Evolutionary conservation across 805 yeast genomes (phyloP), one percentile per base, ranked within the genome.

Genomic region (Millerozyma miso): DNA sequence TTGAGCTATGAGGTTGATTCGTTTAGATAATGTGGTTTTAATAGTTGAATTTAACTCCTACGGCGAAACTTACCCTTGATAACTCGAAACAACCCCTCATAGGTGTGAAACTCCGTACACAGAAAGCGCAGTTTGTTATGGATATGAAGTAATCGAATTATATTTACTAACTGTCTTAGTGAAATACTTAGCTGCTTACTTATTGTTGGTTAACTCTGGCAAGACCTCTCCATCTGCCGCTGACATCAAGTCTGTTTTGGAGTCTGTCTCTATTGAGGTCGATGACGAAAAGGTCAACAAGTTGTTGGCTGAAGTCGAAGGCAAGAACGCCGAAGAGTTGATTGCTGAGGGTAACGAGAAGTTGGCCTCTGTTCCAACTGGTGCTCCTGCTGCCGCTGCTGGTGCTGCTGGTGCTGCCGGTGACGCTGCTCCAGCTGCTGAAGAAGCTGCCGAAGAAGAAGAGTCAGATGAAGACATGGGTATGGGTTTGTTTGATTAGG

Each of bases 111-210:
- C 32, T 29, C 13, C 13, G 13, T 29, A 29, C 13, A 29, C 13
- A 10, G 13, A 29, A 29, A 29, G 32, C 13, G 13, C 10, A 29
- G n/a, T n/a, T n/a, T n/a, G n/a, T n/a, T n/a, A n/a, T n/a, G n/a
- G n/a, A n/a, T n/a, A 10, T 33, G n/a, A n/a, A n/a, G 35, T 15
- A 12, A 12, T 26, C 13, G 13, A 13, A 26, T 13, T 10, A 29
- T 5, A 17, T 50, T 35, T 42, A 43, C 41, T 42, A 45, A 45
- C 48, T n/a, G 17, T 19, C 31, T 12, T 59, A 69, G 79, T 89
- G 97, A 93, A 89, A 87, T 91, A 91, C 84, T 85, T 93, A 79
- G 99, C 99, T 78, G 98, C 99, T 76, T 93, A 93, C 82, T 85
- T 93, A 76, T 85, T 91, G 78, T 83, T 93, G 76, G 89, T 85